Evolutionary conservation across 2,329 filamentous ascomycete species (phyloP), one percentile per base, ranked within the genome.

Genomic region (Cadophora luteo-olivacea): DNA sequence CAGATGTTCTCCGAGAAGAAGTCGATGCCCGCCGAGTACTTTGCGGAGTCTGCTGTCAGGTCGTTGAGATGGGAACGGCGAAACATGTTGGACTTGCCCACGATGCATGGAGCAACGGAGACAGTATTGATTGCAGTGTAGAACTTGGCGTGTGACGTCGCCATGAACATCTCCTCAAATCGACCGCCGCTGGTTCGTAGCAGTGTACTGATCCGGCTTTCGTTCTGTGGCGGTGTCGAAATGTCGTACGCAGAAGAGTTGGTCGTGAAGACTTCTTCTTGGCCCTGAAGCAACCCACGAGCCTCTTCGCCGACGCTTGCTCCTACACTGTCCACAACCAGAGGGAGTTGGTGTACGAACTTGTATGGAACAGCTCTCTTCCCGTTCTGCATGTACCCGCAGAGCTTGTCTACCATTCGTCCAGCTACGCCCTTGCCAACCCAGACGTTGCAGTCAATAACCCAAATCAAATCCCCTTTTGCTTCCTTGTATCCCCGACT

Each of bases 41-140:
- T 80, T 73, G 75, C 82, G 74, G 70, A 78, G 76, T 36, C 75
- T 70, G 73, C 83, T 38, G 89, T 90, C 9, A 96, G 87, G 72
- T 87, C 86, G 79, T 97, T 88, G 45, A 99, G 88, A 76, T 99
- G 95, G 0, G 93, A 92, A 70, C 92, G 92, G 68, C 96, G 92
- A 81, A 98, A 99, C 94, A 99, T 98, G 82, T 97, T 98, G 76
- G 93, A 97, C 82, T 99, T 99, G 62, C 96, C 96, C 25, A 98
- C 91, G 68, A 97, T 91, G 80, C 96, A 99, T 9, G 97, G 96
- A 0, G 96, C 96, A 64, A 98, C 82, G 3, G 92, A 86, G 19
- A 97, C 93, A 0, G 93, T 92, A 80, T 98, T 98, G 85, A 99
- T 99, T 70, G 95, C 96, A 9, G 91, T 91, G 82, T 99, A 99